These are phyloP conservation scores for Microascus cirrosus DNA, from an alignment of 2,329 filamentous ascomycete species.

Conservation along the genomic window DNA sequence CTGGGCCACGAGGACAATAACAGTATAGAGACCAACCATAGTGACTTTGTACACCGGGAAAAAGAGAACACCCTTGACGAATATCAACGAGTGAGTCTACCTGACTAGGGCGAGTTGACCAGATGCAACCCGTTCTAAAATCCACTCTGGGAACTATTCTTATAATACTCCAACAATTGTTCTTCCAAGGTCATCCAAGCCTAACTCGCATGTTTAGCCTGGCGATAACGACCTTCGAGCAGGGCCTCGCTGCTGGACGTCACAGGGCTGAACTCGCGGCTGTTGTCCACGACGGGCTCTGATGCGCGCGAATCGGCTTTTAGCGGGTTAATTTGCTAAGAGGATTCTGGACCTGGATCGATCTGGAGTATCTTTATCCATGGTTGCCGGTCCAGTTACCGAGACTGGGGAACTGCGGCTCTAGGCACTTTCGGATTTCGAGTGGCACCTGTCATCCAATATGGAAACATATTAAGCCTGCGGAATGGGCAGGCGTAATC, in stretches of 20 bases:
- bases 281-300: not conserved
- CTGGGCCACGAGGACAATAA: not conserved
- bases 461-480: not conserved
- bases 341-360: not conserved
- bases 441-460: not conserved
- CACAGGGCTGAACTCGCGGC: not conserved
- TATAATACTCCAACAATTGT: not conserved
- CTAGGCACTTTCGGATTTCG: not conserved
- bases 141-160: not conserved
- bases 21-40: not conserved
- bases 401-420: not conserved
- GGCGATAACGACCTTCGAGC: not conserved
- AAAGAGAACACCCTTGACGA: not conserved
- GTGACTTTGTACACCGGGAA: not conserved
- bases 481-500: not conserved
- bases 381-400: not conserved
- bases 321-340: not conserved
- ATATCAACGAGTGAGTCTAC: not conserved
- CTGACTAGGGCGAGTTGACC: not conserved
- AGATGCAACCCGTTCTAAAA: not conserved
- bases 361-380: not conserved
- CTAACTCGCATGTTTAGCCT: not conserved
- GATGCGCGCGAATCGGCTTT: not conserved
- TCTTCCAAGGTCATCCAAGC: not conserved
- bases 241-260: not conserved